phyloP scores from a whole-genome alignment of 345 rosid genomes.

The Carallia brachiata region DNA sequence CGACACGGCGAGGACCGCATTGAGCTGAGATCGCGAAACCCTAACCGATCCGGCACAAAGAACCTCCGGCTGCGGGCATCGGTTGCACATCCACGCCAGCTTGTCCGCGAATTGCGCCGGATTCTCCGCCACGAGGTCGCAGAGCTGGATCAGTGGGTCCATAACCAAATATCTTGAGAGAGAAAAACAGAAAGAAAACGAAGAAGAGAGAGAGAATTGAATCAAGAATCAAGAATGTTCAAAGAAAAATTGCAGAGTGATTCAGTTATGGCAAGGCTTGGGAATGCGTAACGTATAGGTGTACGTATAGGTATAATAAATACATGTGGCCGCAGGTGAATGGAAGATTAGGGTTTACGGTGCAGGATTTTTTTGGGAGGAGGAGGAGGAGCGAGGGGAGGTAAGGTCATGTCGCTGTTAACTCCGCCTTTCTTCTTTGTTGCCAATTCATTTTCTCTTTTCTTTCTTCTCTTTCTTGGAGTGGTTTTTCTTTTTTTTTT shows the following conservation, averaged over 20 bases:
- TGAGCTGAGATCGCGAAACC: conserved; percentile 84
- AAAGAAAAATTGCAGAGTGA: too few species aligned
- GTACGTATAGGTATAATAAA: too few species aligned
- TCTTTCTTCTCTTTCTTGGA: neutral
- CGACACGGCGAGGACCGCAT: conserved; percentile 76
- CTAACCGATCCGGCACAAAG: conserved; percentile 62
- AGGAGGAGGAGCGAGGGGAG: neutral
- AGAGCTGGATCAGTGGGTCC: conserved; percentile 86
- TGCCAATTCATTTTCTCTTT: conserved; percentile 12
- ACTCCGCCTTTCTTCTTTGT: neutral
- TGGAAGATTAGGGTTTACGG: conserved; percentile 18
- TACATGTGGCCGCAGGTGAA: neutral
- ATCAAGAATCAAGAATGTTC: too few species aligned
- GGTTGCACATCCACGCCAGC: conserved; percentile 81
- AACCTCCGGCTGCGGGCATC: conserved; percentile 78
- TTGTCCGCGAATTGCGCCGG: conserved; percentile 82
- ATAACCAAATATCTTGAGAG: conserved; percentile 26
- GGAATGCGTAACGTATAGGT: neutral
- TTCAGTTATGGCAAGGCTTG: too few species aligned
- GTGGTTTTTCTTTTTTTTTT: too few species aligned
- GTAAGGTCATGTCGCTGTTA: neutral
- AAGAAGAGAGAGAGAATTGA: neutral
- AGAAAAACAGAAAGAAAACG: neutral
- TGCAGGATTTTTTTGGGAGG: neutral
- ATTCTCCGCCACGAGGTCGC: conserved; percentile 71